Evolutionary conservation across 345 rosid genomes (phyloP).

Genomic region (Aquilaria malaccensis): DNA sequence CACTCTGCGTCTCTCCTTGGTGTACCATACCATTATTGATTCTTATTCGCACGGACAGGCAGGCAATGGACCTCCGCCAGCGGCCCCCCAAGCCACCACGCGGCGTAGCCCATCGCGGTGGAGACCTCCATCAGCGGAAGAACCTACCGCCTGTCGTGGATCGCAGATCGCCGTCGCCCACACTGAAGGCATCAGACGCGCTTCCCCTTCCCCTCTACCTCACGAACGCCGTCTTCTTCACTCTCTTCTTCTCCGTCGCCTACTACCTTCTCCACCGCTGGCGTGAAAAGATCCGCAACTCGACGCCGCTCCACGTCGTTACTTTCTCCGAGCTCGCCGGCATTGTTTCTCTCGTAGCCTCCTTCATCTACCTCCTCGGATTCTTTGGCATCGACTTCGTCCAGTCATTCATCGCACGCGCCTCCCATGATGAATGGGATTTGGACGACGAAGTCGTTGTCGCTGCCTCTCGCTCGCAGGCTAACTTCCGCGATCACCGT

Average conservation of each 20-base stretch:
- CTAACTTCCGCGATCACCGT: slow-evolving; percentile 15
- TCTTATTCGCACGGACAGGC: slow-evolving; percentile 8
- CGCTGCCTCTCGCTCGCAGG: slow-evolving; percentile 4
- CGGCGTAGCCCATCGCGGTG: not conserved
- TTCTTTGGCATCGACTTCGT: slow-evolving; percentile 89
- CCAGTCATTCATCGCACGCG: slow-evolving; percentile 65
- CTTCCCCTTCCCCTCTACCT: slow-evolving; percentile 76
- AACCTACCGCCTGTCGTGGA: not conserved
- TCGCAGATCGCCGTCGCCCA: slow-evolving; percentile 11
- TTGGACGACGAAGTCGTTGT: slow-evolving; percentile 28
- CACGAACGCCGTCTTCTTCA: slow-evolving; percentile 77
- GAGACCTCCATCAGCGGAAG: not conserved
- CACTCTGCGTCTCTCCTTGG: not conserved
- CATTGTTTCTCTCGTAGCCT: slow-evolving; percentile 62
- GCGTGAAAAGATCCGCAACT: slow-evolving; percentile 91
- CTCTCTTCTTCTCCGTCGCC: slow-evolving; percentile 84
- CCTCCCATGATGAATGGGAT: slow-evolving; percentile 61
- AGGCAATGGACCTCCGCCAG: slow-evolving; percentile 44
- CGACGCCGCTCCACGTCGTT: slow-evolving; percentile 80
- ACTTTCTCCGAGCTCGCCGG: slow-evolving; percentile 69
- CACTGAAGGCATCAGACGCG: slow-evolving; percentile 70
- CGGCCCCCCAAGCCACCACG: slow-evolving; percentile 28
- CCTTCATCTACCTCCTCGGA: slow-evolving; percentile 74
- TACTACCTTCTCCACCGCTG: slow-evolving; percentile 82
- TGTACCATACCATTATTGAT: not conserved